Percentiles rank a stretch among this genome's conserved stretches.
Conservation (phyloP, 2,329 filamentous ascomycete species). For the Parascedosporium putredinis region DNA sequence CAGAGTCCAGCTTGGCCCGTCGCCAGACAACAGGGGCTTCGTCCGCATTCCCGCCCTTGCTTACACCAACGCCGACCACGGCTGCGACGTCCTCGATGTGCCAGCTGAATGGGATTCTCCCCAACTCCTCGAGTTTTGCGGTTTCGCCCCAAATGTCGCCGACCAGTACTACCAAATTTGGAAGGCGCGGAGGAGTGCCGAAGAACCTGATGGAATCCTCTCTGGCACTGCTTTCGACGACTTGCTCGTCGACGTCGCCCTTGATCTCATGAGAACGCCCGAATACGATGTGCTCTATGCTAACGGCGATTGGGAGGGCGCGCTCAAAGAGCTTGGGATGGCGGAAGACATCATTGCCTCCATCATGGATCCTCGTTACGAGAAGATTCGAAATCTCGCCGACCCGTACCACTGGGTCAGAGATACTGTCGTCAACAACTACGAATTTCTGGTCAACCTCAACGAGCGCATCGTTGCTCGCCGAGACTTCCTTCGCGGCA, state of each 20-base stretch:
- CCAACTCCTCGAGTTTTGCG: slow-evolving; percentile 7
- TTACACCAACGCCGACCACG: slow-evolving; percentile 7
- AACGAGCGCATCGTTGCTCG: slow-evolving; percentile 1
- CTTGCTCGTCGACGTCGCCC: slow-evolving; percentile 2
- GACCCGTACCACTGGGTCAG: slow-evolving; percentile 4
- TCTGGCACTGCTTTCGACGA: background rate
- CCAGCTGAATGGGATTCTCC: slow-evolving; percentile 5
- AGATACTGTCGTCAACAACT: slow-evolving; percentile 6
- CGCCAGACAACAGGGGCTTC: background rate
- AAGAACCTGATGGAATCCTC: background rate
- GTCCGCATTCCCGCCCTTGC: slow-evolving; percentile 3
- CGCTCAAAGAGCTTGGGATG: background rate
- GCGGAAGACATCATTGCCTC: background rate
- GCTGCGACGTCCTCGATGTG: slow-evolving; percentile 5
- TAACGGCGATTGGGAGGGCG: slow-evolving; percentile 1
- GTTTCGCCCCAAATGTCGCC: background rate
- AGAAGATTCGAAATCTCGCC: slow-evolving; percentile 2
- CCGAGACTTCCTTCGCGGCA: background rate
- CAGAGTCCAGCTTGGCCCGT: background rate
- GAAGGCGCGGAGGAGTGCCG: background rate
- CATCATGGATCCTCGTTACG: slow-evolving; percentile 6
- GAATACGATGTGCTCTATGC: background rate
- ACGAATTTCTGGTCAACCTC: slow-evolving; percentile 4
- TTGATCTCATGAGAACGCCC: background rate
- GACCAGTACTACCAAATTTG: background rate